phyloP scores from a whole-genome alignment of 2,329 filamentous ascomycete genomes.

The Byssochlamys sp. region DNA sequence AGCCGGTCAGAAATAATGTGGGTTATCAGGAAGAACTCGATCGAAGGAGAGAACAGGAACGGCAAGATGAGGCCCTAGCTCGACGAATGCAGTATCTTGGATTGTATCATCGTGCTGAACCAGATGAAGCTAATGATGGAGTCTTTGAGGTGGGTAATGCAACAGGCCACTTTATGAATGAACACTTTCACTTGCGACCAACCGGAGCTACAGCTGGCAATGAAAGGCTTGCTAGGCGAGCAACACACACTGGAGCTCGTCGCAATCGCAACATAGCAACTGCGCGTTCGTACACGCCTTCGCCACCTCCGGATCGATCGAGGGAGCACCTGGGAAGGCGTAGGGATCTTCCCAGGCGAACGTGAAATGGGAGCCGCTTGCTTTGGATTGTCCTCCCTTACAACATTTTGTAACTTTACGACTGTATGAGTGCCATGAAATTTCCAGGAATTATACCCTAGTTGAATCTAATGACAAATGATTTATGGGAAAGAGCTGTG shows the following conservation, averaged over 20 bases:
- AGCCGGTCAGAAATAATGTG: slow-evolving; percentile 12
- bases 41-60: slow-evolving; percentile 40
- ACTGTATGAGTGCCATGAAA: not conserved
- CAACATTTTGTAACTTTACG: not conserved
- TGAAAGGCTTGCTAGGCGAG: not conserved
- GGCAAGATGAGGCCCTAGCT: slow-evolving; percentile 43
- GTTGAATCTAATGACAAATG: not conserved
- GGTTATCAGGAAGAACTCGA: slow-evolving; percentile 42
- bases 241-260: not conserved
- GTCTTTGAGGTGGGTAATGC: slow-evolving; percentile 1
- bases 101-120: not conserved
- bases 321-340: not conserved
- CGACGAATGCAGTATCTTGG: slow-evolving; percentile 36
- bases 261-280: not conserved
- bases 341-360: not conserved
- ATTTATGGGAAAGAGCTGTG: not conserved
- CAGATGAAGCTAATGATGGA: not conserved
- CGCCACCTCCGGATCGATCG: not conserved
- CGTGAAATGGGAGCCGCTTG: not conserved
- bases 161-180: slow-evolving; percentile 2
- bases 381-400: not conserved
- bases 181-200: not conserved
- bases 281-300: not conserved
- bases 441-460: not conserved
- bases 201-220: not conserved